Percentiles rank a stretch among this genome's conserved stretches.
phyloP scores from a whole-genome alignment of 257 asterid species.

The Datura wrightii region DNA sequence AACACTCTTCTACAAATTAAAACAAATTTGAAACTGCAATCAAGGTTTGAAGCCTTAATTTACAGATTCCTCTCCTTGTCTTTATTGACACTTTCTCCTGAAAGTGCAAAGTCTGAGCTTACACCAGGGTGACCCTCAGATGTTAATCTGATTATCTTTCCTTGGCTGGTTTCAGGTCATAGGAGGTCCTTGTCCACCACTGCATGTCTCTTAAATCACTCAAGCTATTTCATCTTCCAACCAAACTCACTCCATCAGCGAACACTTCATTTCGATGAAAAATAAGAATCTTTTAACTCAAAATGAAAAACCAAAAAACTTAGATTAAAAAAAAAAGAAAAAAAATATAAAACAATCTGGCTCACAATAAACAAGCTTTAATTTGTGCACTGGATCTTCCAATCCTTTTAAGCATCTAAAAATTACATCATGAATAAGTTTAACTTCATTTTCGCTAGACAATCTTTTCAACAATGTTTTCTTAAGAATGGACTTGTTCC shows the following conservation, averaged over 20 bases:
- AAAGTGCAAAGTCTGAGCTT: not conserved
- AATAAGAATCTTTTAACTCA: not conserved
- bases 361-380: not conserved
- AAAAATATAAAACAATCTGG: not conserved
- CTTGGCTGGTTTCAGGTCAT: not conserved
- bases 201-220: not conserved
- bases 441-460: not conserved
- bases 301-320: not conserved
- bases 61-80: not conserved
- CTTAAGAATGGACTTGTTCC: not conserved
- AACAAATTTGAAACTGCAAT: not conserved
- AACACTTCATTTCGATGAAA: not conserved
- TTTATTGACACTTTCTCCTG: not conserved
- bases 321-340: not conserved
- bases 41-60: conserved; percentile 11
- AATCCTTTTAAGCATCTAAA: not conserved
- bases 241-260: conserved; percentile 7
- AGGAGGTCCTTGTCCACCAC: not conserved
- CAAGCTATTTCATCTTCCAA: not conserved
- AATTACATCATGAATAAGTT: not conserved
- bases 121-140: not conserved
- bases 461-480: not conserved
- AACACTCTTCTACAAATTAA: not conserved
- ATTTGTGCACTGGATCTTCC: not conserved
- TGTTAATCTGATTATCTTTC: not conserved